phyloP scores from a whole-genome alignment of 306 rosid species.

The Abrus pulchellus region DNA sequence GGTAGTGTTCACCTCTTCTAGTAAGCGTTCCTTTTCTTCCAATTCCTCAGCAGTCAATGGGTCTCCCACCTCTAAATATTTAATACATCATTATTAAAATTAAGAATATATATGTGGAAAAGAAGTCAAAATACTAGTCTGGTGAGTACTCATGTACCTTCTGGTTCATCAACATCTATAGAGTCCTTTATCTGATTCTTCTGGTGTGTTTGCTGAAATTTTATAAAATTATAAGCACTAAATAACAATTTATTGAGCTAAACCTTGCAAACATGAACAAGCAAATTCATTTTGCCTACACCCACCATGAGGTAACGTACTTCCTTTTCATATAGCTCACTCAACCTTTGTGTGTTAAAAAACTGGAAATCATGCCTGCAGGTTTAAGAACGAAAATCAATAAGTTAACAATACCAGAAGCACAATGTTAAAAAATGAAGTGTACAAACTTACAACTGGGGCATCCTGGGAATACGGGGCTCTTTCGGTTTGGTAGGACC shows the following conservation, averaged over 20 bases:
- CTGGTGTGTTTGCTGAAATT: constrained; percentile 91
- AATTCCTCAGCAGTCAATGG: constrained; percentile 96
- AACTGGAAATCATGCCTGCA: constrained; percentile 97
- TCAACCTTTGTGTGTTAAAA: constrained; percentile 95
- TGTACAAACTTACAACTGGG: constrained; percentile 80
- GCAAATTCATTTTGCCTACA: constrained; percentile 48
- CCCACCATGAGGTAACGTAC: constrained; percentile 92
- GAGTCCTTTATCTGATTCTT: constrained; percentile 95
- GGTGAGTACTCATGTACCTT: constrained; percentile 64
- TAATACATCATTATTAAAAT: constrained; percentile 39
- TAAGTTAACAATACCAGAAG: constrained; percentile 31
- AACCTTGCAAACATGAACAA: constrained; percentile 24
- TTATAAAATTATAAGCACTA: constrained; percentile 28
- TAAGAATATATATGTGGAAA: neutral
- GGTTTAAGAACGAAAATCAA: constrained; percentile 31
- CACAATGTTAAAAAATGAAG: constrained; percentile 11
- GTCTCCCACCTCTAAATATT: constrained; percentile 80
- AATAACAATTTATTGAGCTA: constrained; percentile 24
- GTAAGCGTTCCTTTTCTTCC: constrained; percentile 91
- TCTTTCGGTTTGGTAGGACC: constrained; percentile 95
- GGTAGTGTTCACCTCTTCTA: constrained; percentile 72
- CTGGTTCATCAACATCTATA: constrained; percentile 93
- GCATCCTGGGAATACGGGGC: constrained; percentile 99
- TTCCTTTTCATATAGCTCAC: constrained; percentile 96
- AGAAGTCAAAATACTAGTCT: neutral